Evolutionary conservation across 1,284 basidiomycete species (phyloP).

Genomic region (Moniliophthora roreri): DNA sequence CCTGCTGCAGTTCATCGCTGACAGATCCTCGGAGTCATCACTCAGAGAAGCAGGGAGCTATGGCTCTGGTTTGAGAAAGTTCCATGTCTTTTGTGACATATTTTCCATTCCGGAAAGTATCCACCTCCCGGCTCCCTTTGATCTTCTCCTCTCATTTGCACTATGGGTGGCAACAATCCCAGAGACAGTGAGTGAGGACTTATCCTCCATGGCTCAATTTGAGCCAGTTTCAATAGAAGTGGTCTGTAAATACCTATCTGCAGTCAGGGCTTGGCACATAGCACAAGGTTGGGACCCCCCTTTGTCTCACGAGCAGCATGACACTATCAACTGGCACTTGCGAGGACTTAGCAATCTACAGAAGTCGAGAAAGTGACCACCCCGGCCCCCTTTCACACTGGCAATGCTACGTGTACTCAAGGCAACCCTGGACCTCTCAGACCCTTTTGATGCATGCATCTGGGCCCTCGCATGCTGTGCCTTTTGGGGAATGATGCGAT

Average conservation of each 20-base stretch:
- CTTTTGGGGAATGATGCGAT: constrained; percentile 37
- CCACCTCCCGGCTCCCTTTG: neutral
- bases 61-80: neutral
- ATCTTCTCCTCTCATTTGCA: neutral
- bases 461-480: constrained; percentile 33
- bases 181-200: neutral
- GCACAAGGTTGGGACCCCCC: constrained; percentile 35
- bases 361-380: constrained; percentile 8
- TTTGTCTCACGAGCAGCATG: constrained; percentile 17
- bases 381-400: constrained; percentile 27
- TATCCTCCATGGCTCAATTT: constrained; percentile 14
- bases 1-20: neutral
- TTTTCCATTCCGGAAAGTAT: neutral
- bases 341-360: constrained; percentile 28
- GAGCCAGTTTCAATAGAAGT: constrained; percentile 27
- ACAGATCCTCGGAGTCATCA: neutral
- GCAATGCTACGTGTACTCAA: constrained; percentile 26
- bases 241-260: constrained; percentile 32
- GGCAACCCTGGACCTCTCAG: constrained; percentile 18
- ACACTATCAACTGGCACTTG: constrained; percentile 27
- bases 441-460: constrained; percentile 34
- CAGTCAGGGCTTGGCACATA: constrained; percentile 35
- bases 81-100: neutral
- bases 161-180: neutral
- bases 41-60: neutral